Evolutionary conservation across 495 filamentous ascomycete genomes (phyloP).

Genomic region (Entonaema liquescens): DNA sequence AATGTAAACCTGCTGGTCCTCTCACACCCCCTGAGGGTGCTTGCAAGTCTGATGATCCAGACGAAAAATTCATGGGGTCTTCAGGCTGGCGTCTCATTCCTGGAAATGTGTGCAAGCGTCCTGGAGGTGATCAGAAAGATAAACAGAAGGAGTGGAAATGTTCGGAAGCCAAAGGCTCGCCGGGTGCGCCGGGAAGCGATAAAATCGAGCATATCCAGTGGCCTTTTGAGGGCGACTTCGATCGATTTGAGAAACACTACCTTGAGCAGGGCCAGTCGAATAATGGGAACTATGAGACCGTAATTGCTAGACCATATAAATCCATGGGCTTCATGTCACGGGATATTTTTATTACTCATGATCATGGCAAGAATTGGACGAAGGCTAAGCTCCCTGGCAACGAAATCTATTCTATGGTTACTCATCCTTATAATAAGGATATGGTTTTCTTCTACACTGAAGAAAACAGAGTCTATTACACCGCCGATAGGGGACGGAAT

Average conservation of each 20-base stretch:
- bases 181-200: slow-evolving; percentile 60
- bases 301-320: slow-evolving; percentile 77
- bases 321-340: slow-evolving; percentile 32
- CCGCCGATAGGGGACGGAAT: slow-evolving; percentile 73
- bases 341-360: slow-evolving; percentile 73
- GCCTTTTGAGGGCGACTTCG: slow-evolving; percentile 64
- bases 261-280: slow-evolving; percentile 79
- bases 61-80: slow-evolving; percentile 77
- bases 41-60: slow-evolving; percentile 68
- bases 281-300: slow-evolving; percentile 75
- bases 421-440: slow-evolving; percentile 81
- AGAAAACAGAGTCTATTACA: slow-evolving; percentile 74
- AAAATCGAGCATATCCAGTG: slow-evolving; percentile 65
- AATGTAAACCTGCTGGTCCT: slow-evolving; percentile 63
- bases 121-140: slow-evolving; percentile 64
- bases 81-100: slow-evolving; percentile 94
- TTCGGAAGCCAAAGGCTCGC: slow-evolving; percentile 53
- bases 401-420: slow-evolving; percentile 72
- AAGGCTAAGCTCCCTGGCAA: slow-evolving; percentile 63
- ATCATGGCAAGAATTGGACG: slow-evolving; percentile 88
- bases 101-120: slow-evolving; percentile 81
- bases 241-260: slow-evolving; percentile 74
- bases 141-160: slow-evolving; percentile 66
- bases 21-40: slow-evolving; percentile 66
- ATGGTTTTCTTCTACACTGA: slow-evolving; percentile 83